Evolutionary conservation across 345 rosid species (phyloP).

Genomic region (Eucalyptus fibrosa): DNA sequence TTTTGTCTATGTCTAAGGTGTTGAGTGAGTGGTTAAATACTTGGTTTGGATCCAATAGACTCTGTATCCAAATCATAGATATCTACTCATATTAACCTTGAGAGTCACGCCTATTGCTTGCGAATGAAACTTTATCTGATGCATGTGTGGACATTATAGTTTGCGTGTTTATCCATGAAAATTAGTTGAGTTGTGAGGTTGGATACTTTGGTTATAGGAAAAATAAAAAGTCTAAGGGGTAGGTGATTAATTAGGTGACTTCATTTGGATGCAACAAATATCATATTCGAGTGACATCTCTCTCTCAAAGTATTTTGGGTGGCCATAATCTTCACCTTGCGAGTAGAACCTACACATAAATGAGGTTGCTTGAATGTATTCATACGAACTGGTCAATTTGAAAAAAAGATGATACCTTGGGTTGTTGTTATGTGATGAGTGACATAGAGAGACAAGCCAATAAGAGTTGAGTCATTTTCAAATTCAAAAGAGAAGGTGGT

Average conservation of each 20-base stretch:
- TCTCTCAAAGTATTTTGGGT: neutral
- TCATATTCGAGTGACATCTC: neutral
- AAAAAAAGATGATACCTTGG: neutral
- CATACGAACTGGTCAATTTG: neutral
- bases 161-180: neutral
- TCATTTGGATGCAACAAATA: neutral
- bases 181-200: neutral
- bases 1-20: accelerated
- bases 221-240: neutral
- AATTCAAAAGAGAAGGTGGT: neutral
- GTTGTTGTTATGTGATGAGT: neutral
- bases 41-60: neutral
- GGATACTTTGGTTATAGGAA: neutral
- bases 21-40: neutral
- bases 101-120: no score
- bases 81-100: neutral
- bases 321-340: neutral
- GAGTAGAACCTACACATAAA: neutral
- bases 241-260: neutral
- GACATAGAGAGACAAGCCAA: neutral
- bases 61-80: neutral
- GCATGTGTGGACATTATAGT: neutral
- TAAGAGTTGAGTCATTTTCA: neutral
- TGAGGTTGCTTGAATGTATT: neutral
- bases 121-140: neutral